Evolutionary conservation across 2,329 filamentous ascomycete genomes (phyloP), one percentile per base, ranked within the genome.

Genomic region (Cordyceps cateniannulata): DNA sequence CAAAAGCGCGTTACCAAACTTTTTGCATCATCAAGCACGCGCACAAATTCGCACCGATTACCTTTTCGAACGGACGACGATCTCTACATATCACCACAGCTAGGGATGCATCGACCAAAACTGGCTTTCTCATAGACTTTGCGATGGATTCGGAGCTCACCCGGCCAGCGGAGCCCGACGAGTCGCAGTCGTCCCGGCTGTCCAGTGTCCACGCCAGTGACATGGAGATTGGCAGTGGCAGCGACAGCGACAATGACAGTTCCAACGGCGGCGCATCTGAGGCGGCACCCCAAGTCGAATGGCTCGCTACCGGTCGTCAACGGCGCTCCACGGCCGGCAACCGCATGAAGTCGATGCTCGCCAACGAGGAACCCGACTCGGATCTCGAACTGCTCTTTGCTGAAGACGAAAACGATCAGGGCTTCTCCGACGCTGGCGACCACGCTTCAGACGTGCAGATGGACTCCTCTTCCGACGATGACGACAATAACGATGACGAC

Each of bases 271-370:
- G 75, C 66, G 75, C 71, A 66, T 69, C 58, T 64, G 62, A 62
- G 14, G 63, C 68, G 7, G 67, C 65, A 47, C 66, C 72, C 3
- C 67, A 73, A 62, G 76, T 87, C 57, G 85, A 90, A 78, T 89
- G 87, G 80, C 82, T 93, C 42, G 87, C 87, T 50, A 90, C 87
- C 5, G 85, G 85, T 42, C 88, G 92, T 62, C 79, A 85, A 65
- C 90, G 86, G 73, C 88, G 92, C 64, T 86, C 87, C 14, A 96
- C 90, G 0, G 92, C 92, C 22, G 92, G 92, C 62, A 93, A 91
- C 71, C 86, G 91, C 65, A 89, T 96, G 81, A 87, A 89, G 67
- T 85, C 85, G 54, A 85, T 96, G 71, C 79, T 95, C 50, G 85
- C 89, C 59, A 87, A 87, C 66, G 89, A 91, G 70, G 86, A 87